Conservation (phyloP, 2,329 filamentous ascomycete species). For the Ceratocystis lukuohia region DNA sequence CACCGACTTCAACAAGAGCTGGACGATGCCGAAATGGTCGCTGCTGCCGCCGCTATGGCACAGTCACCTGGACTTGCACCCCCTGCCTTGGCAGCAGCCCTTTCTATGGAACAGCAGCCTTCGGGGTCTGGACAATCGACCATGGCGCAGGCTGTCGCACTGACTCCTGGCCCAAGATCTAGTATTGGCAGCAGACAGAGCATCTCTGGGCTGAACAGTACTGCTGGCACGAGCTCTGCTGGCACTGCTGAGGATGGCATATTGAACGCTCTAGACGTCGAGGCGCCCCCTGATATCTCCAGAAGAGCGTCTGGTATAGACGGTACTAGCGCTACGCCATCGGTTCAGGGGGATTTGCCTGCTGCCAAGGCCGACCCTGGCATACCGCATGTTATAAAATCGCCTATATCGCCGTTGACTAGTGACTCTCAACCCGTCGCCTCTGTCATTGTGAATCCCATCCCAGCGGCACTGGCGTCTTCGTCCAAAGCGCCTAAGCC, state of each 20-base stretch:
- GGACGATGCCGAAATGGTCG: conserved; percentile 31
- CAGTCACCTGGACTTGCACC: conserved; percentile 20
- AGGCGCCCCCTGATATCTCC: not conserved
- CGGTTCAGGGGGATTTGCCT: not conserved
- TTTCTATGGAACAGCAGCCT: conserved; percentile 28
- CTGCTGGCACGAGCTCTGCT: not conserved
- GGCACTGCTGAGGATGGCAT: not conserved
- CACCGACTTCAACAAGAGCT: conserved; percentile 27
- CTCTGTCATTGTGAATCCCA: conserved; percentile 19
- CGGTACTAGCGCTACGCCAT: not conserved
- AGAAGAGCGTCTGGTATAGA: conserved; percentile 9
- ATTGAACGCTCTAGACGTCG: not conserved
- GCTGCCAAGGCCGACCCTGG: not conserved
- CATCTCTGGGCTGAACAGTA: conserved; percentile 2
- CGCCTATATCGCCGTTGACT: conserved; percentile 25
- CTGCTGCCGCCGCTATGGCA: conserved; percentile 25
- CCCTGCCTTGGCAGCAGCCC: conserved; percentile 26
- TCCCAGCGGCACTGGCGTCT: conserved; percentile 21
- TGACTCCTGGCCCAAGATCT: conserved; percentile 15
- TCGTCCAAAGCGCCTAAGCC: conserved; percentile 31
- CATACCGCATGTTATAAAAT: conserved; percentile 27
- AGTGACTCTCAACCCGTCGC: conserved; percentile 2
- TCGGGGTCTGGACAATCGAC: conserved; percentile 18
- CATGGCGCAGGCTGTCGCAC: conserved; percentile 12
- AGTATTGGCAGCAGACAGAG: conserved; percentile 15